Base-by-base conservation (phyloP, 371 early-diverging fungal genomes). In the Mucor velutinosus region DNA sequence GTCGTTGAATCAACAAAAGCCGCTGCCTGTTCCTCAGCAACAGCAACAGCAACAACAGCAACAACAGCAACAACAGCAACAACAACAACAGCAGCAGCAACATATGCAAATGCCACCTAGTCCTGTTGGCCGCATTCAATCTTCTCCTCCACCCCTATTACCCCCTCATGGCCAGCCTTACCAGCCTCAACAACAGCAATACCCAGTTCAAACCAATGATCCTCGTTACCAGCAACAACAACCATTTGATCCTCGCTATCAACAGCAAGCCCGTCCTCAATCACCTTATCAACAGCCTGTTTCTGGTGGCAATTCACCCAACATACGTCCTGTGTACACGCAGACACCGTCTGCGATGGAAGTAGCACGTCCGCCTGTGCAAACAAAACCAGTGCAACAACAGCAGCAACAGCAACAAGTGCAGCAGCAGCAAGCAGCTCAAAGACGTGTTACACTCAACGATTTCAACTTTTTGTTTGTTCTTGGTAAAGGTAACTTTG, bases 401-500 rank as follows among this genome's bases (percentile, higher is more conserved):
- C 58, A 65, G 1, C 37, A 32, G 12, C 29, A 49, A 25, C 55
- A 69, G 30, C 47, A 67, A 29, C 66, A 23, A 27, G 82, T 86
- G 17, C 57, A 45, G 19, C 66, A 58, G 10, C 65, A 64, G 19
- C 58, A 65, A 2, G 23, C 30, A 21, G 39, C 49, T 30, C 57
- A 70, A 35, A 41, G 72, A 33, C 67, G 33, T 37, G 82, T 86
- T 25, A 84, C 84, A 23, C 65, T 90, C 25, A 86, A 89, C 51
- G 97, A 99, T 72, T 99, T 98, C 72, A 87, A 91, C 66, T 93
- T 99, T 65, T 73, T 97, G 64, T 93, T 95, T 47, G 98, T 98
- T 14, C 79, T 99, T 19, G 99, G 99, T 63, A 95, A 93, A 78
- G 99, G 99, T 47, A 96, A 95, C 77, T 99, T 98, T 87, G 99